Conservation (phyloP, 73 alveolate genomes). For the Paramecium caudatum region DNA sequence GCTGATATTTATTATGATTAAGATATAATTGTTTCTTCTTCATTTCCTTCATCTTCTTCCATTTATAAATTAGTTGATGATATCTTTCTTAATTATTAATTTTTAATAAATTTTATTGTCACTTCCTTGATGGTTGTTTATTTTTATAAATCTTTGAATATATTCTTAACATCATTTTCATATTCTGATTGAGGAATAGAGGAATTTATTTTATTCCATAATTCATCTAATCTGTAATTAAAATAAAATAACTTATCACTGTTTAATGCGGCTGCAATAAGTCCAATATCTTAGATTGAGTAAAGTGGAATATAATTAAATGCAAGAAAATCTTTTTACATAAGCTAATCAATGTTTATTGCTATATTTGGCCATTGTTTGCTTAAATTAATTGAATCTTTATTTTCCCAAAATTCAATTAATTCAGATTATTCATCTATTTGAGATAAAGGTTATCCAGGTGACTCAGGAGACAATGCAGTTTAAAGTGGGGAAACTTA, state of each 20-base stretch:
- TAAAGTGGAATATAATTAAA: conserved; percentile 26
- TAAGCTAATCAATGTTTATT: neutral
- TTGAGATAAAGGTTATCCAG: neutral
- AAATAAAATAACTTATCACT: neutral
- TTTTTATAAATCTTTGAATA: neutral
- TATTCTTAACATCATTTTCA: neutral
- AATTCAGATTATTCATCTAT: neutral
- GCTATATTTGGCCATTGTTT: neutral
- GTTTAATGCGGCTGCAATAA: conserved; percentile 3
- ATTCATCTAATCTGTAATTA: neutral
- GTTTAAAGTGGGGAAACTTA: neutral
- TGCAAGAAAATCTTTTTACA: neutral
- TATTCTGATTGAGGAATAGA: neutral
- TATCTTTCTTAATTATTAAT: neutral
- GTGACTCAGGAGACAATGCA: neutral
- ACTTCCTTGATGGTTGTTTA: neutral
- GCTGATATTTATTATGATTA: neutral
- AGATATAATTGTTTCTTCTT: neutral
- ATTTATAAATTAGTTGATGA: neutral
- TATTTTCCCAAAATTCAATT: neutral
- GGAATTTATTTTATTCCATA: neutral
- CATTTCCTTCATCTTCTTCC: neutral
- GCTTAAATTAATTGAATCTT: neutral
- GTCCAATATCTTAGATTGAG: neutral
- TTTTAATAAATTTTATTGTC: neutral